Percentiles rank a stretch among this genome's conserved stretches.
Conservation (phyloP, 1,284 basidiomycete species). For the Vanrija sp. region DNA sequence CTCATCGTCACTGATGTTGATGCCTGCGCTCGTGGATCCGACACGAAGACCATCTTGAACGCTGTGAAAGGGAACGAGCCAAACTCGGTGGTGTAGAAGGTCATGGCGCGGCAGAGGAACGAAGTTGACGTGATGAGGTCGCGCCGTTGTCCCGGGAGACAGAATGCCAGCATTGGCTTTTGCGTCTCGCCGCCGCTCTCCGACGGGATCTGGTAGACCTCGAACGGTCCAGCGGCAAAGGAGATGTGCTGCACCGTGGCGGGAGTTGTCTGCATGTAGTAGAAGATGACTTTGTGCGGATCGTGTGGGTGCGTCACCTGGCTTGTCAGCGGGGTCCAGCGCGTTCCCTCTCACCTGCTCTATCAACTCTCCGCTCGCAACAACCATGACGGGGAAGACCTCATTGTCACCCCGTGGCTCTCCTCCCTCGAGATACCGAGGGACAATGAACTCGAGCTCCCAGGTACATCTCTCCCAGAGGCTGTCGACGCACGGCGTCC, state of each 20-base stretch:
- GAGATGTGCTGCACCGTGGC: constrained; percentile 94
- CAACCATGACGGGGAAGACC: constrained; percentile 73
- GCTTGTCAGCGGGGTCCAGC: neutral
- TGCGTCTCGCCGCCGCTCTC: constrained; percentile 55
- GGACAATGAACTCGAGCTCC: constrained; percentile 96
- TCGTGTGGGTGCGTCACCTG: constrained; percentile 91
- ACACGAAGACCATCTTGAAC: constrained; percentile 93
- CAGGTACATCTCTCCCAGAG: constrained; percentile 97
- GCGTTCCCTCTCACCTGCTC: constrained; percentile 66
- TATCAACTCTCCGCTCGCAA: constrained; percentile 89
- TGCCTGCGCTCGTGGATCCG: constrained; percentile 72
- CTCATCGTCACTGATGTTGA: constrained; percentile 83
- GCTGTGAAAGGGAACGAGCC: constrained; percentile 96
- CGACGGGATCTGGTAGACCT: constrained; percentile 68
- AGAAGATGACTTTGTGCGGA: constrained; percentile 89
- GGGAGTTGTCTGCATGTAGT: constrained; percentile 81
- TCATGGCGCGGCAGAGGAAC: constrained; percentile 83
- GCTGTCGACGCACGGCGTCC: constrained; percentile 95
- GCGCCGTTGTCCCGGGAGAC: constrained; percentile 74
- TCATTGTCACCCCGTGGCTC: constrained; percentile 50
- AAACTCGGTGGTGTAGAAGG: constrained; percentile 84
- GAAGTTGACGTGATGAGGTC: constrained; percentile 63
- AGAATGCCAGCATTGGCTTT: constrained; percentile 88
- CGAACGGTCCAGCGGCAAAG: constrained; percentile 93
- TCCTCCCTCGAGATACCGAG: constrained; percentile 71